phyloP scores from a whole-genome alignment of 2,329 filamentous ascomycete genomes.

The Sclerotiophoma versabilis region DNA sequence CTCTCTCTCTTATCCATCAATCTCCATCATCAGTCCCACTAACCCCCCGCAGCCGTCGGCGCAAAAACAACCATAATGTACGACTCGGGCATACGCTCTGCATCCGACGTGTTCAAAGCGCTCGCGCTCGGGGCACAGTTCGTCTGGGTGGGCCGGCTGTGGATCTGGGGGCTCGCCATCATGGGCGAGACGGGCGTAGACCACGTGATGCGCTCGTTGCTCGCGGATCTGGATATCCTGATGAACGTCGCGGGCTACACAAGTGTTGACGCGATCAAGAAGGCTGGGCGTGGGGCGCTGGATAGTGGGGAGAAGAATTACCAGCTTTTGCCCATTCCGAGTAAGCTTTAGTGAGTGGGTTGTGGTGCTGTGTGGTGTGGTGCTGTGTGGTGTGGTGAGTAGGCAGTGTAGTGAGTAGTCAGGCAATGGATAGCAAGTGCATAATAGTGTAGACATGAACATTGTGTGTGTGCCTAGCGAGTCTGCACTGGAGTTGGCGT shows the following conservation, averaged over 20 bases:
- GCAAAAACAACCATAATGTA: conserved; percentile 64
- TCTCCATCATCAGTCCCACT: no score
- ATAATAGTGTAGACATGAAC: no score
- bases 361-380: no score
- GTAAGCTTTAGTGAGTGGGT: conserved; percentile 39
- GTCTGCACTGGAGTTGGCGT: no score
- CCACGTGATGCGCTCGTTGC: conserved; percentile 67
- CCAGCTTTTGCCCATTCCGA: conserved; percentile 28
- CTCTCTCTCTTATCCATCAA: no score
- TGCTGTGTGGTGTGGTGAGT: no score
- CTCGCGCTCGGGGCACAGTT: conserved; percentile 68
- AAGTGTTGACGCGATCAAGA: conserved; percentile 60
- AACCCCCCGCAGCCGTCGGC: conserved; percentile 59
- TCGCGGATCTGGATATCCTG: conserved; percentile 69
- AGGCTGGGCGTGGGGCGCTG: conserved; percentile 31
- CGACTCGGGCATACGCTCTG: conserved; percentile 65
- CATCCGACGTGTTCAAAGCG: conserved; percentile 67
- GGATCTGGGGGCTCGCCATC: conserved; percentile 66
- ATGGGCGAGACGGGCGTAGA: conserved; percentile 67
- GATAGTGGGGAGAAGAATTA: conserved; percentile 37
- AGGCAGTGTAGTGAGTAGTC: no score
- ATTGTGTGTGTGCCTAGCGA: no score
- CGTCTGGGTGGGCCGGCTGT: conserved; percentile 67
- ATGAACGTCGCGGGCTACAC: conserved; percentile 66
- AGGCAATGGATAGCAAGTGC: no score